A percentile compares a stretch with the other conserved stretches of the same genome.
phyloP scores from a whole-genome alignment of 164 flowering plant species.

The Stephania yunnanensis region DNA sequence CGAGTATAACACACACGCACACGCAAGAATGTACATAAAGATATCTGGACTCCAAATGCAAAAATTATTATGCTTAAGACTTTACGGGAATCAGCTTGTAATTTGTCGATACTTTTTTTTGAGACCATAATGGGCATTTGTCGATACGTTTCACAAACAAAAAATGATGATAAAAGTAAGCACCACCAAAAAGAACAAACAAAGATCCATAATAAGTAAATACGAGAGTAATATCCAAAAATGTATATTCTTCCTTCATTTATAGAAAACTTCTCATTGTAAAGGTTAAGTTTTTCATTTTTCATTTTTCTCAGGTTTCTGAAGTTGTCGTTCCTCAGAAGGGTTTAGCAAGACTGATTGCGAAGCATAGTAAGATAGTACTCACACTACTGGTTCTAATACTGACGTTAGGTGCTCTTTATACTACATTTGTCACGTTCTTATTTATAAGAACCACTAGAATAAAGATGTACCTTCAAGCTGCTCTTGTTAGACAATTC shows the following conservation, averaged over 20 bases:
- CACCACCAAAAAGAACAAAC: neutral
- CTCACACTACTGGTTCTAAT: conserved; percentile 26
- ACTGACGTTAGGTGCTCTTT: conserved; percentile 22
- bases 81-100: neutral
- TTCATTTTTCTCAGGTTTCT: conserved; percentile 30
- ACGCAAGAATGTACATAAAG: neutral
- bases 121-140: too few relatives aligned
- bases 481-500: conserved; percentile 56
- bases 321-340: conserved; percentile 29
- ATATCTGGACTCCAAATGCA: neutral
- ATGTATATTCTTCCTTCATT: neutral
- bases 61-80: neutral
- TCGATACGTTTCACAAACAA: neutral
- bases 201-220: neutral
- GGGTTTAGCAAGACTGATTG: conserved; percentile 21
- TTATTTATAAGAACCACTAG: conserved; percentile 26
- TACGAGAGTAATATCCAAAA: neutral
- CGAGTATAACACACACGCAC: neutral
- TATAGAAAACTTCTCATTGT: neutral
- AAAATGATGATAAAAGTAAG: neutral
- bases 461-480: conserved; percentile 37
- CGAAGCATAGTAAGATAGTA: conserved; percentile 13
- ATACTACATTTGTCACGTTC: conserved; percentile 19
- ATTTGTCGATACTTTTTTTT: too few relatives aligned
- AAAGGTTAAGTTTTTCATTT: too few relatives aligned